These are phyloP conservation scores for Echria macrotheca DNA, from an alignment of 495 filamentous ascomycete genomes.

Conservation along the genomic window DNA sequence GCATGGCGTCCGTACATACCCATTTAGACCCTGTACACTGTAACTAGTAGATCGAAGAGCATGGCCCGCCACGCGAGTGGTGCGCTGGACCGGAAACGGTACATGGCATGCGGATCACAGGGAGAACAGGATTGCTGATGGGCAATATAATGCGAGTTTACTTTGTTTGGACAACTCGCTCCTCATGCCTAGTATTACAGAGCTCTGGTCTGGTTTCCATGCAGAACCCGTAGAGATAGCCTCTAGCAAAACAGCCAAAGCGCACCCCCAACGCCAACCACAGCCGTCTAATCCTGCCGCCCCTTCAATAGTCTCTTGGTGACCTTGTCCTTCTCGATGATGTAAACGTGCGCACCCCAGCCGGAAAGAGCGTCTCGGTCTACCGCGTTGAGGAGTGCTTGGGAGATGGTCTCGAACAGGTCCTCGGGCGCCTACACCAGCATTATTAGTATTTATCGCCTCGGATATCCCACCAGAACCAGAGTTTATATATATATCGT, in stretches of 20 bases:
- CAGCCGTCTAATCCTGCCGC: slow-evolving; percentile 46
- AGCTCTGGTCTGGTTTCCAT: neutral
- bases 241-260: too few relatives aligned
- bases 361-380: slow-evolving; percentile 94
- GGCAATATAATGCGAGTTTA: neutral
- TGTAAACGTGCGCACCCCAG: slow-evolving; percentile 97
- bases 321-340: slow-evolving; percentile 99
- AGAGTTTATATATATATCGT: slow-evolving; percentile 28
- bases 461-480: too few relatives aligned
- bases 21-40: slow-evolving; percentile 23
- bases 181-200: slow-evolving; percentile 5
- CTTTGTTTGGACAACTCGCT: neutral
- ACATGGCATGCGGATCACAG: neutral
- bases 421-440: slow-evolving; percentile 70
- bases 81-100: neutral
- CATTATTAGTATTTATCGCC: too few relatives aligned
- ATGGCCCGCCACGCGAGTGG: slow-evolving; percentile 2
- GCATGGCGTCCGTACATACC: neutral
- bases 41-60: slow-evolving; percentile 9
- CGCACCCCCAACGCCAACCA: slow-evolving; percentile 1
- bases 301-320: slow-evolving; percentile 97
- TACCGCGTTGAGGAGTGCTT: slow-evolving; percentile 92
- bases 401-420: slow-evolving; percentile 96
- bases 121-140: neutral
- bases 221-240: neutral